phyloP scores from a whole-genome alignment of 371 early-diverging fungal genomes.

The Synchytrium microbalum region DNA sequence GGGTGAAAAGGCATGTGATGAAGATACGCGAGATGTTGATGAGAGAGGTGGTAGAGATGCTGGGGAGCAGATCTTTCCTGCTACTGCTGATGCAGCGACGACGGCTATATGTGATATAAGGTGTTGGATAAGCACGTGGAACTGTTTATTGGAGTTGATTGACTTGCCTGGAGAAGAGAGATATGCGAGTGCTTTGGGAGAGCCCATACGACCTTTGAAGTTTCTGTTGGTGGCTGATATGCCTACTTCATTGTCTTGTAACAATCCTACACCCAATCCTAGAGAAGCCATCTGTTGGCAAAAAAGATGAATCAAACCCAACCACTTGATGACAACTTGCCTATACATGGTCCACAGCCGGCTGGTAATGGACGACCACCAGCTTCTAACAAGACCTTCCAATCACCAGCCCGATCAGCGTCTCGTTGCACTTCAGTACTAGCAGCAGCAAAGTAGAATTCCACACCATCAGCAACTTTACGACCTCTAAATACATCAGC shows the following conservation, averaged over 20 bases:
- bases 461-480: constrained; percentile 75
- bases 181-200: constrained; percentile 79
- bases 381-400: constrained; percentile 75
- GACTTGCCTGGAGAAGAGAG: constrained; percentile 71
- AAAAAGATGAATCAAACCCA: neutral
- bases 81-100: constrained; percentile 81
- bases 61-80: constrained; percentile 72
- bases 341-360: constrained; percentile 96
- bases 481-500: constrained; percentile 59
- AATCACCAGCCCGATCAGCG: constrained; percentile 74
- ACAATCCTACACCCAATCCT: constrained; percentile 78
- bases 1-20: constrained; percentile 7
- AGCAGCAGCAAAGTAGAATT: constrained; percentile 93
- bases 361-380: constrained; percentile 86
- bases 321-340: constrained; percentile 23
- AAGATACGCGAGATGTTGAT: constrained; percentile 5
- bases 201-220: constrained; percentile 97
- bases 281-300: neutral
- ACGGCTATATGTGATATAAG: constrained; percentile 47
- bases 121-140: neutral
- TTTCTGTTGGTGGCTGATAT: constrained; percentile 96
- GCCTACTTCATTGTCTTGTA: constrained; percentile 89
- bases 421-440: constrained; percentile 82
- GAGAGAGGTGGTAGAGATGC: constrained; percentile 24
- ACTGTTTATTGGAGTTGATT: neutral